Percentiles rank a stretch among this genome's conserved stretches.
phyloP scores from a whole-genome alignment of 2,329 filamentous ascomycete genomes.

The Fusarium graminum region DNA sequence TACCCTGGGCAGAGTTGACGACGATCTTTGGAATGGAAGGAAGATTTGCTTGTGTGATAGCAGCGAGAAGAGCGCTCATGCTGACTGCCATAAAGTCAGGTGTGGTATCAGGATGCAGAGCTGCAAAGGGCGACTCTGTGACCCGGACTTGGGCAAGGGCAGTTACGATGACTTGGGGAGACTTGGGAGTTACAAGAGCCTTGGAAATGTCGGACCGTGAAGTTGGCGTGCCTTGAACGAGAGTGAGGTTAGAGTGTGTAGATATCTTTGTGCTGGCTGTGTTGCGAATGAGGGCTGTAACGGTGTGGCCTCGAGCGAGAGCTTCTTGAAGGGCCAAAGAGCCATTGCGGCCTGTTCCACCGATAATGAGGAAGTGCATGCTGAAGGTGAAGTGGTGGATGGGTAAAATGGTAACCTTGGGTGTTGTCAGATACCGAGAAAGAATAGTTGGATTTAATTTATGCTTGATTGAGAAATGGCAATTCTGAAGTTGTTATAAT shows the following conservation, averaged over 20 bases:
- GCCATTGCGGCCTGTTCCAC: constrained; percentile 37
- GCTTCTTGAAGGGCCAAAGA: constrained; percentile 28
- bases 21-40: constrained; percentile 9
- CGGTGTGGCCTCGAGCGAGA: constrained; percentile 19
- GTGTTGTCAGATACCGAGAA: not conserved
- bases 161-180: constrained; percentile 14
- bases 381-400: not conserved
- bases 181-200: not conserved
- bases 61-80: constrained; percentile 9
- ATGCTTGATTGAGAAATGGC: not conserved
- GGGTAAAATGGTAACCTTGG: not conserved
- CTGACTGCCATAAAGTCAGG: constrained; percentile 26
- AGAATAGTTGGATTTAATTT: no score
- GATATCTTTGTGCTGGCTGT: constrained; percentile 1
- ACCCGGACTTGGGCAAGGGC: constrained; percentile 21
- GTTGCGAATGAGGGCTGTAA: constrained; percentile 27
- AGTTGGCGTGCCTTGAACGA: constrained; percentile 22
- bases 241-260: constrained; percentile 16
- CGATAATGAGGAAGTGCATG: constrained; percentile 33
- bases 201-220: constrained; percentile 17
- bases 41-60: not conserved
- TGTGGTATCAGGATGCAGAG: constrained; percentile 21
- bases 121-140: constrained; percentile 23
- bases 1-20: constrained; percentile 24
- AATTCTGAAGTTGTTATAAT: no score